These are phyloP conservation scores for Exophiala calicioides DNA, from an alignment of 2,329 filamentous ascomycete species.

Conservation along the genomic window DNA sequence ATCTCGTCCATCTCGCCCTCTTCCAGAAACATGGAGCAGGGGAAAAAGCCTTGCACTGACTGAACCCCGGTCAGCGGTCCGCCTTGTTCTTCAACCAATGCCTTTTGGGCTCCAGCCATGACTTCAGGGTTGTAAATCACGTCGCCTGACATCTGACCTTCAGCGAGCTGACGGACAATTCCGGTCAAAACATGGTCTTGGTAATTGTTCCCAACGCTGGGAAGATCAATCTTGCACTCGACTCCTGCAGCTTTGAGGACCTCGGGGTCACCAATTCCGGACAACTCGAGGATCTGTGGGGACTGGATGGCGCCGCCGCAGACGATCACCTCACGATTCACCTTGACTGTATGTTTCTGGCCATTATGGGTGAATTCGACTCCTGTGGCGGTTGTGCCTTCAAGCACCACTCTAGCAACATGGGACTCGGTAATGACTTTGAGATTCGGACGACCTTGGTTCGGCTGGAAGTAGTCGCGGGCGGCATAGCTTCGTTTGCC, in stretches of 20 bases:
- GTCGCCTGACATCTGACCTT: conserved; percentile 31
- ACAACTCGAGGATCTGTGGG: conserved; percentile 62
- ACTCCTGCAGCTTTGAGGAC: conserved; percentile 48
- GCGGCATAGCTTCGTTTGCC: conserved; percentile 45
- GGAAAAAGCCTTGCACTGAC: conserved; percentile 41
- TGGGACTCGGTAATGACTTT: conserved; percentile 50
- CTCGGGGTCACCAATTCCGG: conserved; percentile 57
- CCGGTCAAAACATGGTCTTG: conserved; percentile 48
- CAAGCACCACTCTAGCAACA: conserved; percentile 50
- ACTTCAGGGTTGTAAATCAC: conserved; percentile 35
- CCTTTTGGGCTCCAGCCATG: conserved; percentile 38
- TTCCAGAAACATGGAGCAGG: conserved; percentile 38
- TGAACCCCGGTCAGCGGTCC: conserved; percentile 37
- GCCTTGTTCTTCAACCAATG: conserved; percentile 34
- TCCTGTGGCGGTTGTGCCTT: conserved; percentile 41
- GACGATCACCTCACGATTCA: conserved; percentile 56
- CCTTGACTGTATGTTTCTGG: conserved; percentile 38
- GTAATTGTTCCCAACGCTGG: conserved; percentile 52
- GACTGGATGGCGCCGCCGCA: conserved; percentile 60
- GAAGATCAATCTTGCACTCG: conserved; percentile 46
- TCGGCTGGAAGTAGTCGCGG: conserved; percentile 44
- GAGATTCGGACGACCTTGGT: conserved; percentile 46
- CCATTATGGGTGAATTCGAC: conserved; percentile 46
- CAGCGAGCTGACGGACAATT: conserved; percentile 17
- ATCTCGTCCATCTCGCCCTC: conserved; percentile 36